phyloP scores from a whole-genome alignment of 2,329 filamentous ascomycete genomes.

The Aspergillus carbonarius region DNA sequence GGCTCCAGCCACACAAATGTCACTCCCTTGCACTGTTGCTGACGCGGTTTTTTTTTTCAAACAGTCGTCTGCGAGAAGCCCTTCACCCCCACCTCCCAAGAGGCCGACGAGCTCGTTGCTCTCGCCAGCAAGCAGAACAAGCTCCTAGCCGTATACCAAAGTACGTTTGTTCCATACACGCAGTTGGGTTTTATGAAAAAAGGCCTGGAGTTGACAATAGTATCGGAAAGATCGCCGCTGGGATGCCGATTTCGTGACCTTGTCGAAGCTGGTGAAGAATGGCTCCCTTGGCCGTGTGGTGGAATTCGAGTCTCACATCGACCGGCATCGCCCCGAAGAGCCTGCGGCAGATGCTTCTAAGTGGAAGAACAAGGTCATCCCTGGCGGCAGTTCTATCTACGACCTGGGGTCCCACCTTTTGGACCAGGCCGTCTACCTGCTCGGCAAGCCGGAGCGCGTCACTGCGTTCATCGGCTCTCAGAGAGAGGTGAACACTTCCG shows the following conservation, averaged over 20 bases:
- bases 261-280: conserved; percentile 61
- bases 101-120: conserved; percentile 63
- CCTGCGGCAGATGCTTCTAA: conserved; percentile 41
- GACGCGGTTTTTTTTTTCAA: not conserved
- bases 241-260: conserved; percentile 74
- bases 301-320: conserved; percentile 79
- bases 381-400: conserved; percentile 68
- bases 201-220: no score
- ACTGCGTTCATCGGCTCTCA: conserved; percentile 69
- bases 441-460: conserved; percentile 66
- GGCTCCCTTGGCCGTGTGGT: conserved; percentile 67
- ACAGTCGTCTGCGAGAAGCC: conserved; percentile 76
- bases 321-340: conserved; percentile 65
- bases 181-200: no score
- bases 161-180: conserved; percentile 27
- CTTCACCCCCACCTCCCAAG: conserved; percentile 69
- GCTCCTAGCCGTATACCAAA: conserved; percentile 69
- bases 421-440: conserved; percentile 70
- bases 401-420: conserved; percentile 75
- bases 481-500: conserved; percentile 56
- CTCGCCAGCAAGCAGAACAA: conserved; percentile 54
- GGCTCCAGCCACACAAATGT: not conserved
- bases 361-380: conserved; percentile 69
- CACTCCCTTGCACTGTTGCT: not conserved
- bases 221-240: conserved; percentile 60